A percentile compares a stretch with the other conserved stretches of the same genome.
Evolutionary conservation across 106 monocot species (phyloP).

Genomic region (Acanthochlamys bracteata): DNA sequence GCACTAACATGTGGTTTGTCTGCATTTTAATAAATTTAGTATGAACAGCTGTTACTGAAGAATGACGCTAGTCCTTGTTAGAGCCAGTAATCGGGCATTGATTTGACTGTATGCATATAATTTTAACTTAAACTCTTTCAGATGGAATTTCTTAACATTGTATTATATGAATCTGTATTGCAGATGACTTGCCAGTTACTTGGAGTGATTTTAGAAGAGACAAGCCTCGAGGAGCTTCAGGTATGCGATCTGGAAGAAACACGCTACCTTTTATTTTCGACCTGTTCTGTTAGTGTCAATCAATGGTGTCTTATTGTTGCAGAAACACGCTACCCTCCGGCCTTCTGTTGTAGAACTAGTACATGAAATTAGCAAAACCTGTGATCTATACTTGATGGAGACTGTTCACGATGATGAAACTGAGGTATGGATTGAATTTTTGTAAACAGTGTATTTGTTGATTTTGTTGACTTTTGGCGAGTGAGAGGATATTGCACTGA

Average conservation of each 20-base stretch:
- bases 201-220: conserved; percentile 82
- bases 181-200: conserved; percentile 87
- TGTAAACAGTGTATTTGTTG: neutral
- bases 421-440: conserved; percentile 37
- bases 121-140: too few species aligned
- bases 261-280: too few species aligned
- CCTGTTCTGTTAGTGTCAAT: neutral
- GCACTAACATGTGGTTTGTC: too few species aligned
- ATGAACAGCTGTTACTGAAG: too few species aligned
- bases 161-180: neutral
- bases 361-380: conserved; percentile 51
- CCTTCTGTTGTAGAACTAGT: conserved; percentile 60
- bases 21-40: too few species aligned
- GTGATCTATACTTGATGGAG: conserved; percentile 96
- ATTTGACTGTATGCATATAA: too few species aligned
- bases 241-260: conserved; percentile 21
- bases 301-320: conserved; percentile 21
- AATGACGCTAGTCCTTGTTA: too few species aligned
- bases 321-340: conserved; percentile 86
- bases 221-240: conserved; percentile 75
- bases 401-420: conserved; percentile 83
- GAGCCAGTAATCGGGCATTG: too few species aligned
- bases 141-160: too few species aligned
- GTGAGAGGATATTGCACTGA: too few species aligned
- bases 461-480: too few species aligned